Conservation (phyloP, 108 stramenopile species). For the Parietichytrium sp. region DNA sequence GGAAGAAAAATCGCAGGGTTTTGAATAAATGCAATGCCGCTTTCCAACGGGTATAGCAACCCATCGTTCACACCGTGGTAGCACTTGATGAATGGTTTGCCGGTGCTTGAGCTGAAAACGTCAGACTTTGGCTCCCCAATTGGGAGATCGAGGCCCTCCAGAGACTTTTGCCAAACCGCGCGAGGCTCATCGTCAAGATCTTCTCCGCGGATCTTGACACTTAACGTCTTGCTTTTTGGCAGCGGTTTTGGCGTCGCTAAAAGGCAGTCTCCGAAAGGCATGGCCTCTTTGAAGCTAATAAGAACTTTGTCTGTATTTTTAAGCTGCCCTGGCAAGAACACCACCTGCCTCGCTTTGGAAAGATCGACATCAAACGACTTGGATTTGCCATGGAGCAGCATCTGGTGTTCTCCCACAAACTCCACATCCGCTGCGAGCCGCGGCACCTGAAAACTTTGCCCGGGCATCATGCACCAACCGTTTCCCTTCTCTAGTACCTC, state of each 20-base stretch:
- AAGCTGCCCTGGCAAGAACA: not conserved
- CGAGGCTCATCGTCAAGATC: not conserved
- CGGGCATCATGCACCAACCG: slow-evolving; percentile 25
- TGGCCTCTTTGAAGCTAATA: not conserved
- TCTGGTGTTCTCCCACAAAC: not conserved
- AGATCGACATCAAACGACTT: too few species aligned
- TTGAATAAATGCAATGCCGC: slow-evolving; percentile 16
- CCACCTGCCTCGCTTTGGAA: too few species aligned
- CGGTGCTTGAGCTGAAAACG: not conserved
- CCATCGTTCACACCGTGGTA: slow-evolving; percentile 34
- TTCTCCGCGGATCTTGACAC: not conserved
- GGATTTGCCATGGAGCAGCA: slow-evolving; percentile 10
- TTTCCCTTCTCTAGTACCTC: too few species aligned
- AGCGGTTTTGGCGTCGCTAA: not conserved
- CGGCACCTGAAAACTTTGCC: slow-evolving; percentile 28
- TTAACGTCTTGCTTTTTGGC: slow-evolving; percentile 9
- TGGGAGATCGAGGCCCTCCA: not conserved
- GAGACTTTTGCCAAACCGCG: not conserved
- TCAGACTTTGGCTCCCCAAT: not conserved
- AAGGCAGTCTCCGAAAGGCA: not conserved
- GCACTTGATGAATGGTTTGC: not conserved
- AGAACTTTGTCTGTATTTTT: not conserved
- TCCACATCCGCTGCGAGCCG: not conserved
- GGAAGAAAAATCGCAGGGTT: not conserved
- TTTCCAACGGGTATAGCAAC: not conserved